These are phyloP conservation scores for Diphasiastrum complanatum DNA, from an alignment of 83 land plant species.

Conservation along the genomic window DNA sequence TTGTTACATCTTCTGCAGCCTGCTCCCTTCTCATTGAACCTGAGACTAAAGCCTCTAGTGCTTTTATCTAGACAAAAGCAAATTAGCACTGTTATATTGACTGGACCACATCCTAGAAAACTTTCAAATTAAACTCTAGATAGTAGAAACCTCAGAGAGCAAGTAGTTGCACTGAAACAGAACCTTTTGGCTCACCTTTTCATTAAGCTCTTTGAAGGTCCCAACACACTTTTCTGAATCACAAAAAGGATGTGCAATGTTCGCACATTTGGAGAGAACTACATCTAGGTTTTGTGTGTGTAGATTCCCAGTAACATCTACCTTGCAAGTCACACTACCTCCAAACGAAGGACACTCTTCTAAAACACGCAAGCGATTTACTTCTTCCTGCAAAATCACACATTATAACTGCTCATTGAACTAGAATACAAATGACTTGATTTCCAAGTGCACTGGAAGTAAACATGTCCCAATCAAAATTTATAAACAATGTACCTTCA, in stretches of 20 bases:
- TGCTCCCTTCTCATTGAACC: conserved; percentile 45
- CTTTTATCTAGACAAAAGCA: conserved; percentile 21
- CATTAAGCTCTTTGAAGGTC: neutral
- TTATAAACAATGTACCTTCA: conserved; percentile 21
- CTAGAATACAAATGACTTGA: neutral
- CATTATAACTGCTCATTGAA: neutral
- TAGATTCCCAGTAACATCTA: neutral
- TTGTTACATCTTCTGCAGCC: conserved; percentile 24
- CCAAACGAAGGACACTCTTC: neutral
- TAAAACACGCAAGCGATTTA: neutral
- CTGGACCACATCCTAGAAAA: neutral
- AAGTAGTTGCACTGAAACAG: neutral
- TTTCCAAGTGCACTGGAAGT: neutral
- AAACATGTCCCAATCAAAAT: neutral
- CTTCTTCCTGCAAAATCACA: conserved; percentile 16
- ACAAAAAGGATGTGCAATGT: too few species aligned
- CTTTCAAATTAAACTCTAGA: neutral
- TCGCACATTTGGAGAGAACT: too few species aligned
- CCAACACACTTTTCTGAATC: neutral
- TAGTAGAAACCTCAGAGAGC: neutral
- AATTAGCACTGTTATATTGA: neutral
- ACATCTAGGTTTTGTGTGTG: neutral
- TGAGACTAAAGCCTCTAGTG: conserved; percentile 25
- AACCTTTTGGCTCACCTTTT: neutral
- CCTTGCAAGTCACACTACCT: neutral